phyloP scores from a whole-genome alignment of 1,284 basidiomycete genomes.

The Trichosporon asahii region DNA sequence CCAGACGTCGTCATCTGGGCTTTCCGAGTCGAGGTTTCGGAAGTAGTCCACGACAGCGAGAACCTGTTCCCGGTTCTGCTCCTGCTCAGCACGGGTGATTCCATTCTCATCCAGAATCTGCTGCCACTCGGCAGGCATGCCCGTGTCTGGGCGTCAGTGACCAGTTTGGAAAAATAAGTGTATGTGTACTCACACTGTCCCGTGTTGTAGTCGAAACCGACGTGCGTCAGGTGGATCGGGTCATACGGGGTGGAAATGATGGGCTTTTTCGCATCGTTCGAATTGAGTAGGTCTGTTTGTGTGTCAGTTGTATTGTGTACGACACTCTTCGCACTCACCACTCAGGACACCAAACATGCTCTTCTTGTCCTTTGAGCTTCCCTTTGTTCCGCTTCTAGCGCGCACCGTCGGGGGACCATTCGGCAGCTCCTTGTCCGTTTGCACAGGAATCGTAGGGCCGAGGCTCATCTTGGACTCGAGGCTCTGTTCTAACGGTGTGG shows the following conservation, averaged over 20 bases:
- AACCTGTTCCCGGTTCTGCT: slow-evolving; percentile 93
- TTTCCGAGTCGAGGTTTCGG: slow-evolving; percentile 52
- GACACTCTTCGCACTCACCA: slow-evolving; percentile 35
- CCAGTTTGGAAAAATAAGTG: not conserved
- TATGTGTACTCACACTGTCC: slow-evolving; percentile 68
- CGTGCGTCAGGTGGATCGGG: slow-evolving; percentile 98
- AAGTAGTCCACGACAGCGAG: slow-evolving; percentile 99
- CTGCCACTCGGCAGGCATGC: slow-evolving; percentile 98
- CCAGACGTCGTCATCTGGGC: slow-evolving; percentile 62
- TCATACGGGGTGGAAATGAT: slow-evolving; percentile 98
- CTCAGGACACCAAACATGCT: slow-evolving; percentile 52
- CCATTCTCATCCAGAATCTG: slow-evolving; percentile 93
- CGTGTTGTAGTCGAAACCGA: slow-evolving; percentile 97
- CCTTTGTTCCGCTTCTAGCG: slow-evolving; percentile 49
- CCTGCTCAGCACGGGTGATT: slow-evolving; percentile 90
- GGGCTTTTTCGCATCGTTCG: slow-evolving; percentile 55
- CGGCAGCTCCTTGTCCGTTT: slow-evolving; percentile 31
- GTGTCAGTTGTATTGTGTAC: not conserved
- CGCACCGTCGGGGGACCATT: slow-evolving; percentile 40
- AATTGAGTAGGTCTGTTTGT: slow-evolving; percentile 65
- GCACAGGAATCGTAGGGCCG: slow-evolving; percentile 27
- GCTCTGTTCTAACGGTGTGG: slow-evolving; percentile 37
- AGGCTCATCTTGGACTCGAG: slow-evolving; percentile 41
- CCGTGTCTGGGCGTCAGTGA: slow-evolving; percentile 59
- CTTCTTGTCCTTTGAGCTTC: slow-evolving; percentile 52